phyloP scores from a whole-genome alignment of 495 filamentous ascomycete genomes.

The Aspergillus kassunensis region DNA sequence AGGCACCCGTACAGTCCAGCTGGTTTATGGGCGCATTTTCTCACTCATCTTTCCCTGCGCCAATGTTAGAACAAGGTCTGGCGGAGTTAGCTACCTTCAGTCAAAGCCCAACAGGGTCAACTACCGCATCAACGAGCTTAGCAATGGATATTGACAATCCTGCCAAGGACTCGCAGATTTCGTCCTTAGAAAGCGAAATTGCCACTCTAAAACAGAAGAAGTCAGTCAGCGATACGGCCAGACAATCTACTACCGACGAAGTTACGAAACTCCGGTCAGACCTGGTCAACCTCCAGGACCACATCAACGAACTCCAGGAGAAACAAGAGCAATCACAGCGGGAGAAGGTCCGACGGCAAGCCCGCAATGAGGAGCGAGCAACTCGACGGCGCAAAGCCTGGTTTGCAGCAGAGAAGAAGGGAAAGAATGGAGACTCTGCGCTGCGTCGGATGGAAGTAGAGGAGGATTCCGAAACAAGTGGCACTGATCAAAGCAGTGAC shows the following conservation, averaged over 20 bases:
- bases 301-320: conserved; percentile 39
- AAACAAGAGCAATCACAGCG: conserved; percentile 36
- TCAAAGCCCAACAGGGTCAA: conserved; percentile 19
- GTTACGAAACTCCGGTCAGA: conserved; percentile 37
- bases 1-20: conserved; percentile 6
- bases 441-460: conserved; percentile 38
- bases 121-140: conserved; percentile 9
- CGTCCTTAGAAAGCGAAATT: conserved; percentile 33
- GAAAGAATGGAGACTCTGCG: conserved; percentile 38
- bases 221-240: conserved; percentile 36
- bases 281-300: conserved; percentile 36
- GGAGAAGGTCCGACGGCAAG: conserved; percentile 34
- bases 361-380: conserved; percentile 41
- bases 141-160: conserved; percentile 17
- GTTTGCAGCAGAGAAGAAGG: conserved; percentile 46
- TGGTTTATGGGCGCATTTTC: conserved; percentile 49
- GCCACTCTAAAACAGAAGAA: conserved; percentile 38
- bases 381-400: conserved; percentile 38
- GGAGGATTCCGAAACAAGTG: conserved; percentile 33
- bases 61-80: conserved; percentile 53
- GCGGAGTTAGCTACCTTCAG: conserved; percentile 45
- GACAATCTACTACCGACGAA: conserved; percentile 34
- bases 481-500: conserved; percentile 34
- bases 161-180: conserved; percentile 30
- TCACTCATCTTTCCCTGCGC: conserved; percentile 49